Base-by-base conservation (phyloP, 2,329 filamentous ascomycete species). In the Ophiostoma triangulosporum region DNA sequence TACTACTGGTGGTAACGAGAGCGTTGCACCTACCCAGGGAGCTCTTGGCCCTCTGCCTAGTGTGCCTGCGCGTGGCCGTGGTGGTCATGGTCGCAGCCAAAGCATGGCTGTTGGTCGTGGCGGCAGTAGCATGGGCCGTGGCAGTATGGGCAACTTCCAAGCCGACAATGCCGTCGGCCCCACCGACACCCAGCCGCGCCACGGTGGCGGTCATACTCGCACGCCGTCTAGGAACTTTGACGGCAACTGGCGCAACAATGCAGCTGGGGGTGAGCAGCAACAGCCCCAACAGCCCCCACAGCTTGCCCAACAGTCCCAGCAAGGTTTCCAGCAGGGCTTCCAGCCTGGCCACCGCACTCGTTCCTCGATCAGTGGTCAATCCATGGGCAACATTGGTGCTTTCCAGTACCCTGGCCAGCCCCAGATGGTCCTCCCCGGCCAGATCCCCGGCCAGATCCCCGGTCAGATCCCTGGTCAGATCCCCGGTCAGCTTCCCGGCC, bases 141-240 rank as follows among this genome's bases (percentile, higher is more conserved):
- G 84, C 58, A 81, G 79, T 50, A 62, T 68, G 33, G 62, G 66
- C 54, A 68, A 65, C 59, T 87, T 89, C 67, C 66, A 66, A 40
- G 69, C 65, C 43, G 66, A 84, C 54, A 66, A 71, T 46, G 48
- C 54, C 9, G 57, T 58, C n/a, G 62, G 69, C 35, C 66, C 65
- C 45, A 65, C 60, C 57, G 88, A 93, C 60, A 86, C 89, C 64
- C 76, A 81, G 61, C 84, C 87, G 57, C 86, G 88, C 61, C 83
- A 84, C 61, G 83, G 84, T 61, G 86, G 85, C 40, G 84, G 88
- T 54, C 93, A 98, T 66, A 83, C 80, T 58, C 81, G 93, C 57
- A 84, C 83, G 31, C 80, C 80, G 11, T 98, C 93, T 24, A 83
- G 93, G 58, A 98, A 97, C 70, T 97, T 97, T 64, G 93, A 98